These are phyloP conservation scores for Metschnikowia kunwiensis DNA, from an alignment of 805 yeast species.

Conservation along the genomic window DNA sequence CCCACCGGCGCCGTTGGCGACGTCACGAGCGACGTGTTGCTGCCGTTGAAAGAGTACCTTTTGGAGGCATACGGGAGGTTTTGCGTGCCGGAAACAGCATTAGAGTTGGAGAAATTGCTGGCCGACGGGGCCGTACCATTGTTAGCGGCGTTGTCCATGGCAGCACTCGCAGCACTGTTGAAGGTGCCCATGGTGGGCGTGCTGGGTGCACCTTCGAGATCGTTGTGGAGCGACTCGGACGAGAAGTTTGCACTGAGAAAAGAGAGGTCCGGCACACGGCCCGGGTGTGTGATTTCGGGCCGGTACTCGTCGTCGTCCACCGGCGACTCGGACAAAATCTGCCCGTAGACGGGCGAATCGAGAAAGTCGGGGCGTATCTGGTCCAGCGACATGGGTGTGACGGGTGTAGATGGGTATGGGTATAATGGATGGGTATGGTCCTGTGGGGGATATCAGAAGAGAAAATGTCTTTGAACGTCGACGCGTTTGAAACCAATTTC, in stretches of 20 bases:
- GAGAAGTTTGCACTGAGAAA: constrained; percentile 41
- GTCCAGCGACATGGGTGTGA: constrained; percentile 6
- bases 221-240: constrained; percentile 28
- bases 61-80: constrained; percentile 6
- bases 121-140: not conserved
- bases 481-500: too few species aligned
- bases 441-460: too few species aligned
- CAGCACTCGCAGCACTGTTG: not conserved
- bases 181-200: constrained; percentile 6
- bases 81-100: not conserved
- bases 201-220: constrained; percentile 6
- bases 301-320: constrained; percentile 7
- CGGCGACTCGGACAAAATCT: constrained; percentile 4
- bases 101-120: not conserved
- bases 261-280: constrained; percentile 24
- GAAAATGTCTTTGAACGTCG: too few species aligned
- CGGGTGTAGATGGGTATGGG: too few species aligned
- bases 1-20: constrained; percentile 16
- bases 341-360: constrained; percentile 5
- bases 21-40: constrained; percentile 10
- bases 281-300: constrained; percentile 2
- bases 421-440: too few species aligned
- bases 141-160: not conserved
- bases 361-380: not conserved
- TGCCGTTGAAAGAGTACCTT: constrained; percentile 12